Evolutionary conservation across 805 yeast genomes (phyloP).

Genomic region (Nematodospora valgi): DNA sequence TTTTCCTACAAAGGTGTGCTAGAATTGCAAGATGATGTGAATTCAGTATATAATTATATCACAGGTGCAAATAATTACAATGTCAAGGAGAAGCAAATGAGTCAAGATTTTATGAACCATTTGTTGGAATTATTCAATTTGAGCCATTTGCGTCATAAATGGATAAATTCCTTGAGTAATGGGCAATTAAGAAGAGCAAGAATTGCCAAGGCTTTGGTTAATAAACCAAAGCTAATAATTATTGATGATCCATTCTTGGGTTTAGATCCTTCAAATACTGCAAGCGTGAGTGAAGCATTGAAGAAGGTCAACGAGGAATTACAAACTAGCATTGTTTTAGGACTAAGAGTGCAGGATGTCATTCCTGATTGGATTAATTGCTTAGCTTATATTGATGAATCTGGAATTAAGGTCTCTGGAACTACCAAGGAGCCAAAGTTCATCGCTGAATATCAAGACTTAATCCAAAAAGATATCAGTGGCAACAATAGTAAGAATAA

Average conservation of each 20-base stretch:
- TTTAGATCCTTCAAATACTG: constrained; percentile 71
- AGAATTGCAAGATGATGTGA: constrained; percentile 57
- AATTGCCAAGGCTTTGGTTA: constrained; percentile 69
- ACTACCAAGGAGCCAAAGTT: constrained; percentile 22
- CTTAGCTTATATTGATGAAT: constrained; percentile 56
- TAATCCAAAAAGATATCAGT: not conserved
- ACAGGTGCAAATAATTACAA: constrained; percentile 55
- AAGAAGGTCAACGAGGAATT: constrained; percentile 24
- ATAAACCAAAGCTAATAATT: constrained; percentile 60
- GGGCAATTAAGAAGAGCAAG: constrained; percentile 94
- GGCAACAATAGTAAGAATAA: not conserved
- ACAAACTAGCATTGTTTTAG: constrained; percentile 61
- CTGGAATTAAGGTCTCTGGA: constrained; percentile 54
- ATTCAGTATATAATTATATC: constrained; percentile 52
- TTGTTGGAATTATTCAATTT: constrained; percentile 53
- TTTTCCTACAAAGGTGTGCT: constrained; percentile 65
- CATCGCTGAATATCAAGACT: not conserved
- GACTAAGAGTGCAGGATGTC: constrained; percentile 71
- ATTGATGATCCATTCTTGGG: constrained; percentile 94
- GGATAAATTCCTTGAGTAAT: constrained; percentile 86
- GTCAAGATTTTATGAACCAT: constrained; percentile 29
- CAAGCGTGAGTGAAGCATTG: constrained; percentile 55
- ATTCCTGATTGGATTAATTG: constrained; percentile 81
- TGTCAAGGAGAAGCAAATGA: constrained; percentile 18
- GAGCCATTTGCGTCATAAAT: constrained; percentile 56